Evolutionary conservation across 2,329 filamentous ascomycete species (phyloP).

Genomic region (Xylariaceae sp.): DNA sequence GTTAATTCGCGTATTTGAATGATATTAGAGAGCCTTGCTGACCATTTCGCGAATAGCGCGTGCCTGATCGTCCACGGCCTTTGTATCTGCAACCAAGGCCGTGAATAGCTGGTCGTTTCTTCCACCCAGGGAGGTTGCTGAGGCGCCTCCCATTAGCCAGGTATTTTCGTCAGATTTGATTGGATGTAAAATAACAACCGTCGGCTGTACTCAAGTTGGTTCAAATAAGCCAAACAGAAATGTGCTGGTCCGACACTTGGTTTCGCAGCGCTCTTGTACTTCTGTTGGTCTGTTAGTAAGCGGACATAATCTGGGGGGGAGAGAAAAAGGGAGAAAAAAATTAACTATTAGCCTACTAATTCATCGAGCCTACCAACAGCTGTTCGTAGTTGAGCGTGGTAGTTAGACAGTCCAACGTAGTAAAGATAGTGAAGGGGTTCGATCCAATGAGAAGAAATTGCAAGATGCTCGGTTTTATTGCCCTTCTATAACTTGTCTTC

Average conservation of each 20-base stretch:
- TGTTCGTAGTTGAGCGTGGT: background rate
- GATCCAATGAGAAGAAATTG: background rate
- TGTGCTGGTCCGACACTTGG: background rate
- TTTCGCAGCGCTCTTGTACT: background rate
- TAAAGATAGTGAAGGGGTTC: background rate
- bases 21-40: background rate
- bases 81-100: background rate
- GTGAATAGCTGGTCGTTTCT: background rate
- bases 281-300: background rate
- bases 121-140: background rate
- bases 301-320: background rate
- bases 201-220: background rate
- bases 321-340: background rate
- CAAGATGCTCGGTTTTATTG: background rate
- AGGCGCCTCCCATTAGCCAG: background rate
- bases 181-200: background rate
- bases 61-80: background rate
- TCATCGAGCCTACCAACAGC: background rate
- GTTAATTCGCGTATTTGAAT: background rate
- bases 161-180: background rate
- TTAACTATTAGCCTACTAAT: background rate
- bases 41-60: background rate
- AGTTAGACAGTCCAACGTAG: background rate
- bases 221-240: background rate
- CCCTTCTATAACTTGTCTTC: background rate